Conservation (phyloP, 2,329 filamentous ascomycete genomes). For the Pseudogymnoascus sp. region DNA sequence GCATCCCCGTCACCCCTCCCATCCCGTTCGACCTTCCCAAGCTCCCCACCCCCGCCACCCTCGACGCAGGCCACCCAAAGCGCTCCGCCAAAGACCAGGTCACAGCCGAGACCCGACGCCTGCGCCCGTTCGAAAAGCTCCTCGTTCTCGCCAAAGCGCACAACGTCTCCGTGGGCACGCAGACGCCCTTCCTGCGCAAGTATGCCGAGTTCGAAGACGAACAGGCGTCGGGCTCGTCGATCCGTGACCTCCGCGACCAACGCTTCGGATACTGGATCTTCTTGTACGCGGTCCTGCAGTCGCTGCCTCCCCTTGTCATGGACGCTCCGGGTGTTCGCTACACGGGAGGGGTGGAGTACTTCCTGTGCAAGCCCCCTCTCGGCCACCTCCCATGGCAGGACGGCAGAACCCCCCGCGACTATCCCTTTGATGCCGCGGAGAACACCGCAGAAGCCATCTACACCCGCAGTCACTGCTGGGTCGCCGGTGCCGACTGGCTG, state of each 20-base stretch:
- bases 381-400: slow-evolving; percentile 67
- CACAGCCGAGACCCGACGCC: slow-evolving; percentile 60
- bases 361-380: slow-evolving; percentile 67
- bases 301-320: slow-evolving; percentile 67
- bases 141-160: slow-evolving; percentile 73
- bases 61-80: slow-evolving; percentile 56
- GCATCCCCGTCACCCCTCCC: slow-evolving; percentile 81
- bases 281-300: slow-evolving; percentile 69
- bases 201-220: slow-evolving; percentile 66
- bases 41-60: slow-evolving; percentile 59
- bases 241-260: slow-evolving; percentile 61
- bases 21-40: slow-evolving; percentile 84
- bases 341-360: slow-evolving; percentile 70
- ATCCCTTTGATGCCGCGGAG: slow-evolving; percentile 50
- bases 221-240: slow-evolving; percentile 54
- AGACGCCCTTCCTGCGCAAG: slow-evolving; percentile 56
- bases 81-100: slow-evolving; percentile 66
- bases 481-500: slow-evolving; percentile 52
- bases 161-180: slow-evolving; percentile 51
- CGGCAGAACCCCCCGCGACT: slow-evolving; percentile 53
- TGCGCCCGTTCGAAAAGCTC: slow-evolving; percentile 72
- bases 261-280: slow-evolving; percentile 76
- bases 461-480: slow-evolving; percentile 62
- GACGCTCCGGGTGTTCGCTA: slow-evolving; percentile 64
- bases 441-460: slow-evolving; percentile 62